These are phyloP conservation scores for Berkeleyomyces rouxiae DNA, from an alignment of 2,329 filamentous ascomycete species.

Conservation along the genomic window DNA sequence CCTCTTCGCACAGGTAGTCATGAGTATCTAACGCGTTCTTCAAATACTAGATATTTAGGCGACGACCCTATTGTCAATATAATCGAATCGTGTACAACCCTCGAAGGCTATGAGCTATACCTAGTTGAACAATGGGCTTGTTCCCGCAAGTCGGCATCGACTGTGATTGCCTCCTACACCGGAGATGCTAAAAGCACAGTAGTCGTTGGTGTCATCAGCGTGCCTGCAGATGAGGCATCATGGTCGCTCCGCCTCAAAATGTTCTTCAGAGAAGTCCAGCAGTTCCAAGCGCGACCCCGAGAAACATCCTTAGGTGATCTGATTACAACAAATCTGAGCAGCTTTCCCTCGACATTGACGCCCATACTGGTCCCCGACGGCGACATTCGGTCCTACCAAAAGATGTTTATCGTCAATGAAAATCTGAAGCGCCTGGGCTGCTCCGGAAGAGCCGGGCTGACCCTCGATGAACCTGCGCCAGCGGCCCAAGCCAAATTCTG, in stretches of 20 bases:
- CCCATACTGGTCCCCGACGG: constrained; percentile 84
- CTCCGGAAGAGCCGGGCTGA: constrained; percentile 75
- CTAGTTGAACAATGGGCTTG: constrained; percentile 96
- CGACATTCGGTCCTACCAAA: constrained; percentile 62
- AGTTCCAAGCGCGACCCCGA: constrained; percentile 70
- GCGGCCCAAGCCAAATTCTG: constrained; percentile 84
- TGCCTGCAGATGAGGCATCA: constrained; percentile 59
- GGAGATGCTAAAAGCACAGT: constrained; percentile 67
- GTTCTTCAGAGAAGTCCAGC: constrained; percentile 73
- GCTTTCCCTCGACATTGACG: constrained; percentile 78
- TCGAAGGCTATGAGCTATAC: constrained; percentile 82
- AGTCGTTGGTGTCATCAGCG: constrained; percentile 62
- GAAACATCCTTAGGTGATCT: constrained; percentile 69
- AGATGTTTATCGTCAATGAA: constrained; percentile 85
- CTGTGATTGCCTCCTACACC: constrained; percentile 84
- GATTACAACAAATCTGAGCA: constrained; percentile 87
- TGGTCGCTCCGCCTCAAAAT: constrained; percentile 68
- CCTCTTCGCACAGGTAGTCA: neutral
- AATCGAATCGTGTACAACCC: constrained; percentile 49
- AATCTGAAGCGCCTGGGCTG: constrained; percentile 84
- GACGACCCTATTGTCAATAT: constrained; percentile 64
- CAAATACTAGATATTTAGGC: constrained; percentile 50
- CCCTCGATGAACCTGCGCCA: constrained; percentile 56
- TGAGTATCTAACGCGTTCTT: neutral
- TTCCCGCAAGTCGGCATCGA: constrained; percentile 75